phyloP scores from a whole-genome alignment of 2,329 filamentous ascomycete species.

The Penicillium oxalicum region DNA sequence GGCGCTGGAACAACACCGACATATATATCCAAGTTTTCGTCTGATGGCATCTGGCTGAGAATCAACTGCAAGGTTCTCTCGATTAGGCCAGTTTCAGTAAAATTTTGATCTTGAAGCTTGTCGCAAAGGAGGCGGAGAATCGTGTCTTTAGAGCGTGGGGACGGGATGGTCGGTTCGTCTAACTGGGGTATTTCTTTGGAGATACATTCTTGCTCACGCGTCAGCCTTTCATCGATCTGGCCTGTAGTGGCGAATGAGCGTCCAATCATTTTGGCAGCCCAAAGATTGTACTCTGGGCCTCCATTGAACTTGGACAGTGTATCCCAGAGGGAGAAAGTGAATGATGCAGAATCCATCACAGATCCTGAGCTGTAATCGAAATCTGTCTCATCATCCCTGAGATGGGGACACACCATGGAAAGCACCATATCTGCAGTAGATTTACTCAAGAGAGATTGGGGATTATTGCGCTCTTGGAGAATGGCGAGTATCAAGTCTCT shows the following conservation, averaged over 20 bases:
- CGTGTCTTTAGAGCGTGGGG: constrained; percentile 52
- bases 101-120: constrained; percentile 55
- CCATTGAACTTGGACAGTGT: constrained; percentile 62
- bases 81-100: constrained; percentile 38
- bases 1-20: constrained; percentile 31
- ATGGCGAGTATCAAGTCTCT: constrained; percentile 74
- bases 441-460: constrained; percentile 65
- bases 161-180: constrained; percentile 9
- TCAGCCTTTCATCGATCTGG: constrained; percentile 46
- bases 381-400: constrained; percentile 55
- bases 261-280: constrained; percentile 80
- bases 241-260: constrained; percentile 75
- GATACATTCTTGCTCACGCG: constrained; percentile 37
- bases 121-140: constrained; percentile 58
- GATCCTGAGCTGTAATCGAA: constrained; percentile 62
- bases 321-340: constrained; percentile 66
- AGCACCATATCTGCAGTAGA: constrained; percentile 45
- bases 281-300: constrained; percentile 66
- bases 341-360: constrained; percentile 58
- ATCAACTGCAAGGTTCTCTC: constrained; percentile 43
- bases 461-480: constrained; percentile 62
- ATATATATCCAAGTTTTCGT: constrained; percentile 30
- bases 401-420: constrained; percentile 62
- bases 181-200: constrained; percentile 17
- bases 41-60: constrained; percentile 29